Percentiles rank a stretch among this genome's conserved stretches.
These are phyloP conservation scores for Schizonepeta tenuifolia DNA, from an alignment of 257 asterid species.

Conservation along the genomic window DNA sequence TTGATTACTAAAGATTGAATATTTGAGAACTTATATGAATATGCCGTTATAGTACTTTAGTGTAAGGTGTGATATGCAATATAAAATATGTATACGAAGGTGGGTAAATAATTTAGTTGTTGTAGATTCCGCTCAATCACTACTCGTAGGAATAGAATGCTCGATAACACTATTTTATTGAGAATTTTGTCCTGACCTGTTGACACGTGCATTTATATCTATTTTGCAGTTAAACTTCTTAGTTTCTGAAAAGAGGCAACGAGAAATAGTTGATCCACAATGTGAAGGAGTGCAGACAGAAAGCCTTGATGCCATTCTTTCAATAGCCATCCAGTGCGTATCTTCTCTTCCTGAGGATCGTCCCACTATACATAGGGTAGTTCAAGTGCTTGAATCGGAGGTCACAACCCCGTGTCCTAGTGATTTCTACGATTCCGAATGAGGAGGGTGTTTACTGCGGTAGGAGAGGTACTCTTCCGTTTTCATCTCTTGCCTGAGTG, in stretches of 20 bases:
- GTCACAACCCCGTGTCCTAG: constrained; percentile 92
- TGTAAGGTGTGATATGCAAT: neutral
- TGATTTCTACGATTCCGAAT: constrained; percentile 89
- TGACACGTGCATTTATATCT: constrained; percentile 17
- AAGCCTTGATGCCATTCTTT: constrained; percentile 75
- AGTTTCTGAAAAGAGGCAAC: constrained; percentile 73
- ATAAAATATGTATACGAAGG: neutral
- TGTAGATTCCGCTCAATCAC: neutral
- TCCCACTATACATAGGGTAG: constrained; percentile 92
- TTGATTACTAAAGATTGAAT: neutral
- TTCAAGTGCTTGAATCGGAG: constrained; percentile 89
- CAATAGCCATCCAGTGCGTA: constrained; percentile 84
- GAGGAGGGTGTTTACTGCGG: constrained; percentile 43
- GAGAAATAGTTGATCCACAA: constrained; percentile 76
- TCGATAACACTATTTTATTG: neutral
- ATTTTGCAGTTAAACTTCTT: constrained; percentile 71
- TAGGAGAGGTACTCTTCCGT: constrained; percentile 15
- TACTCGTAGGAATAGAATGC: constrained; percentile 3
- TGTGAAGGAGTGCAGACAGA: constrained; percentile 82
- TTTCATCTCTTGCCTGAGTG: constrained; percentile 41
- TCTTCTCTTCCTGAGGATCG: constrained; percentile 87
- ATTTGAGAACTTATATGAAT: neutral
- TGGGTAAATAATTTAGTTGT: neutral
- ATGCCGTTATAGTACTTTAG: constrained; percentile 1
- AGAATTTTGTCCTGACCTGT: neutral